Evolutionary conservation across 176 grass and related monocot genomes (phyloP).

Genomic region (Leersia perrieri): DNA sequence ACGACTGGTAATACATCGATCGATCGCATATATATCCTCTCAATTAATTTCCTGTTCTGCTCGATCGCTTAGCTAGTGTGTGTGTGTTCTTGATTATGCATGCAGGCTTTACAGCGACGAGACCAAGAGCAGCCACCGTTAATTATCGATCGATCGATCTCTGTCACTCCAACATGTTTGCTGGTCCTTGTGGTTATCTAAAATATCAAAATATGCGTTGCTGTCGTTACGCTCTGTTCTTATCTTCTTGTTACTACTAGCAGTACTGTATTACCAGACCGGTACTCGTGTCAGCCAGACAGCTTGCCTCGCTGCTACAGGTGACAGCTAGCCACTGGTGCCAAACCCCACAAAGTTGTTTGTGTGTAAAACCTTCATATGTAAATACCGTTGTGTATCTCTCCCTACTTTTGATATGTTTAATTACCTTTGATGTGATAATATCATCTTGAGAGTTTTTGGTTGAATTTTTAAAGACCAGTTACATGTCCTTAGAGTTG

Average conservation of each 20-base stretch:
- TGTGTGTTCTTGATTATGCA: too few relatives aligned
- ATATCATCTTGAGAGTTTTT: neutral
- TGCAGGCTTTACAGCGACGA: slow-evolving; percentile 85
- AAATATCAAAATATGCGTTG: neutral
- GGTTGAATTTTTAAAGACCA: neutral
- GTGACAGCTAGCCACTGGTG: neutral
- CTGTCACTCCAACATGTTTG: slow-evolving; percentile 26
- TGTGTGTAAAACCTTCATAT: neutral
- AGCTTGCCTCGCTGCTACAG: neutral
- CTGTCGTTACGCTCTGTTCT: neutral
- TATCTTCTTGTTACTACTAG: neutral
- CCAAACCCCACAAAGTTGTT: neutral
- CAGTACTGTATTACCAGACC: neutral
- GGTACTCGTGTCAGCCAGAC: neutral
- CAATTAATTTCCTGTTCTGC: neutral
- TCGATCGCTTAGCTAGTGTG: too few relatives aligned
- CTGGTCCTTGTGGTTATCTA: slow-evolving; percentile 39
- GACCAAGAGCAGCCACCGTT: slow-evolving; percentile 86
- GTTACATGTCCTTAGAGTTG: too few relatives aligned
- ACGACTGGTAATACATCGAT: slow-evolving; percentile 64
- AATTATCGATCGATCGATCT: neutral
- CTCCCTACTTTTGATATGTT: neutral
- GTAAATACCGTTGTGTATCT: neutral
- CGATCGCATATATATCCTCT: too few relatives aligned
- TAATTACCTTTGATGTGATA: neutral